phyloP scores from a whole-genome alignment of 768 basidiomycete genomes.

The Mrakia blollopis region DNA sequence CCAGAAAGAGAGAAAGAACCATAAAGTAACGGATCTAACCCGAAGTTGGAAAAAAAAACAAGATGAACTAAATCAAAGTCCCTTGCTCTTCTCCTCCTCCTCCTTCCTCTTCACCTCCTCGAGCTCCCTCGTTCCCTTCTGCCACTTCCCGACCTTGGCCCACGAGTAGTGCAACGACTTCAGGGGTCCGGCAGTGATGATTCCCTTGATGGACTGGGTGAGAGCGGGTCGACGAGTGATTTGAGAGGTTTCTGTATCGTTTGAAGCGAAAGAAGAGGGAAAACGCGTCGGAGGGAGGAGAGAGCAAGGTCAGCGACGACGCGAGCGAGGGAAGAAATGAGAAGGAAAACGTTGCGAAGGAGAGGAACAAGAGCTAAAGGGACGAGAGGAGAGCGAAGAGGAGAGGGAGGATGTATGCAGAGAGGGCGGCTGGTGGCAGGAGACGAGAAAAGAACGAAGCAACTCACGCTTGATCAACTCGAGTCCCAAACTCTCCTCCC shows the following conservation, averaged over 20 bases:
- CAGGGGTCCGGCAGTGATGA: slow-evolving; percentile 71
- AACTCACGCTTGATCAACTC: slow-evolving; percentile 49
- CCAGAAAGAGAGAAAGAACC: too few relatives aligned
- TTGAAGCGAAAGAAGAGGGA: neutral
- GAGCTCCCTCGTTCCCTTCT: slow-evolving; percentile 9
- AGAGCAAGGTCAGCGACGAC: neutral
- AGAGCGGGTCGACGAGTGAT: slow-evolving; percentile 82
- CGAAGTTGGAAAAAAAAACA: neutral
- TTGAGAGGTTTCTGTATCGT: slow-evolving; percentile 65
- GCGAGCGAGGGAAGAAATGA: too few relatives aligned
- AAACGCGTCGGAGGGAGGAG: neutral
- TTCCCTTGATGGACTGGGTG: slow-evolving; percentile 76
- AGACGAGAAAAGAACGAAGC: neutral
- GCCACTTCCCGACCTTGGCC: slow-evolving; percentile 80
- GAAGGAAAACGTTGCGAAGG: too few relatives aligned
- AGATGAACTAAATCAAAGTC: neutral
- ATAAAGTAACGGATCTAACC: too few relatives aligned
- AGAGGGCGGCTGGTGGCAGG: neutral
- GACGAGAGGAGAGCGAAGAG: neutral
- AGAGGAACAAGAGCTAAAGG: neutral
- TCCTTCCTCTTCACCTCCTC: neutral
- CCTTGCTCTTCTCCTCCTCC: too few relatives aligned
- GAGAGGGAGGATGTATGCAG: too few relatives aligned
- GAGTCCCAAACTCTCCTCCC: slow-evolving; percentile 55
- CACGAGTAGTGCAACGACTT: slow-evolving; percentile 71